phyloP scores from a whole-genome alignment of 2,329 filamentous ascomycete species.

The Colletotrichum horii region DNA sequence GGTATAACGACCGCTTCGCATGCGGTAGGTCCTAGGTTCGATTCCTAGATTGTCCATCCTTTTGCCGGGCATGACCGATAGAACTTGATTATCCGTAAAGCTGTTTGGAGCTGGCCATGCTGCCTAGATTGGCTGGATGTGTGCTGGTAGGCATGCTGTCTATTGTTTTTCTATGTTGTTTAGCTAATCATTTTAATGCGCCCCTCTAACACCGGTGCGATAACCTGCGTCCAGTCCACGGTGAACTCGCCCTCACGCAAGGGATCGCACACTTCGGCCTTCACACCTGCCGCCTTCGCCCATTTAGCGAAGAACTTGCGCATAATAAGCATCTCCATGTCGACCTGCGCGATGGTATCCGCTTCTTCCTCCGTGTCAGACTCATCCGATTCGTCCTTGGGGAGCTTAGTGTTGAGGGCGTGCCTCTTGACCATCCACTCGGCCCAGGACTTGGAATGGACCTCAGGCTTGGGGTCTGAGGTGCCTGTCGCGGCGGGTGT shows the following conservation, averaged over 20 bases:
- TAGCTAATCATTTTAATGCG: constrained; percentile 63
- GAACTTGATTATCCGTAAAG: neutral
- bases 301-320: constrained; percentile 75
- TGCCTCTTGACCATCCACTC: constrained; percentile 40
- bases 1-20: neutral
- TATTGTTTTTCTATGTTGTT: neutral
- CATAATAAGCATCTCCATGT: constrained; percentile 66
- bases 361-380: constrained; percentile 35
- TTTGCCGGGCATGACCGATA: neutral
- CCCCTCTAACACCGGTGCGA: constrained; percentile 79
- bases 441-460: constrained; percentile 36
- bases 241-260: constrained; percentile 64
- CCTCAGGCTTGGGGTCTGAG: constrained; percentile 18
- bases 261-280: constrained; percentile 55
- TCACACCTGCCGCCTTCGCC: constrained; percentile 71
- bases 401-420: constrained; percentile 36
- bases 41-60: neutral
- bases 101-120: neutral
- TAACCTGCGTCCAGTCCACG: constrained; percentile 80
- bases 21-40: neutral
- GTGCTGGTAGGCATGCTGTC: neutral
- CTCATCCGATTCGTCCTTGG: constrained; percentile 48
- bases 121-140: accelerated
- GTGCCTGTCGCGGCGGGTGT: constrained; percentile 26
- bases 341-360: constrained; percentile 49